A percentile compares a stretch with the other conserved stretches of the same genome.
Conservation (phyloP, 257 asterid genomes). For the Nicotiana paniculata region DNA sequence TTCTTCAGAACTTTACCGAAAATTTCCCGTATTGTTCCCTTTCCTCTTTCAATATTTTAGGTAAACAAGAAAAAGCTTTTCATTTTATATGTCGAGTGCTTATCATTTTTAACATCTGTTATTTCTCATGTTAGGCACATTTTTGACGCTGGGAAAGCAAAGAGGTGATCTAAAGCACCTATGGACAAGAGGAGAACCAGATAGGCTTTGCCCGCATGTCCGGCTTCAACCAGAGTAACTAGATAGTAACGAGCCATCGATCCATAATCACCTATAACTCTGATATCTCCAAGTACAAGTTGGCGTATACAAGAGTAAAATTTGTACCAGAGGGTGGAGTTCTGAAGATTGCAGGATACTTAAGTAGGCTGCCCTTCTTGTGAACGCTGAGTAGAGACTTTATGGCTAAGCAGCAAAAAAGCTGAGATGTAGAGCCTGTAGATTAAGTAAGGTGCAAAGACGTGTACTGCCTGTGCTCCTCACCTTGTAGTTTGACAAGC, state of each 20-base stretch:
- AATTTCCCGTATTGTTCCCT: not conserved
- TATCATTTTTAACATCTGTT: not conserved
- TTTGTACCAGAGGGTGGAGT: not conserved
- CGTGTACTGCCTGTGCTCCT: not conserved
- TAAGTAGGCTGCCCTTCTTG: not conserved
- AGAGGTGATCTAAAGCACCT: constrained; percentile 76
- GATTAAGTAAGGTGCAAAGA: not conserved
- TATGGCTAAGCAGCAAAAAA: not conserved
- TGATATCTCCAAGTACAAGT: not conserved
- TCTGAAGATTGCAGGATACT: not conserved
- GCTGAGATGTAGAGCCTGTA: not conserved
- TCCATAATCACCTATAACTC: not conserved
- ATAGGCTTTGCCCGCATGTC: constrained; percentile 69
- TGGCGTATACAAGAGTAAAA: constrained; percentile 1
- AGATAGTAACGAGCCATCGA: not conserved
- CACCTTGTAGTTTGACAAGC: not conserved
- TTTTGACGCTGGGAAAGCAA: constrained; percentile 61
- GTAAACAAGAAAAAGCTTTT: not conserved
- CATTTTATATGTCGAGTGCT: not conserved
- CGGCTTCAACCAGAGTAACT: constrained; percentile 34
- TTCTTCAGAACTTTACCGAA: not conserved
- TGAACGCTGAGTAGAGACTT: not conserved
- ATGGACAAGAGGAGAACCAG: constrained; percentile 89
- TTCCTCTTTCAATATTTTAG: not conserved
- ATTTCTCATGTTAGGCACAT: constrained; percentile 53